Evolutionary conservation across 305 asterid species (phyloP), one percentile per base, ranked within the genome.

Genomic region (Rubia peregrina): DNA sequence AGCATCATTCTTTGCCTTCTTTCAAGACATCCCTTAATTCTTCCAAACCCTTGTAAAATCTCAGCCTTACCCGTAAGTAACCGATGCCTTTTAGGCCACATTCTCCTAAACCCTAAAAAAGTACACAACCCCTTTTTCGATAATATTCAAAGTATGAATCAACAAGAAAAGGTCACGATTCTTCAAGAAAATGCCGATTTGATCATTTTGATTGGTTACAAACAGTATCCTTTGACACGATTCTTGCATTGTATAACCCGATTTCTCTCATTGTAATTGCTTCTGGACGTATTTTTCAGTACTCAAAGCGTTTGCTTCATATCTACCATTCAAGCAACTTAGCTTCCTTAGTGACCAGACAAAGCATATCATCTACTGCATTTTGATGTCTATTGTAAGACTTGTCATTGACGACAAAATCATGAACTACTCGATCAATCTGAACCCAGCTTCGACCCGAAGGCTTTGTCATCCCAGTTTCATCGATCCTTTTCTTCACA

Each of bases 401-500:
- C 85, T 77, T 77, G 69, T 88, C 90, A 64, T 84, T 84, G 30
- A 82, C 84, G 71, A 87, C 49, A 74, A 87, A 88, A 51, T 84
- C 86, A 71, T 77, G 76, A 19, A 77, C 17, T 49, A 12, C 56
- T 49, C 86, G 90, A 21, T 83, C 84, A 38, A 85, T 76, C 78
- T 87, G 90, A 11, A 89, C 79, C 91, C 91, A 87, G 71, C 95
- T 89, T 77, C 80, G 81, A 65, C 96, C 96, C 2, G 89, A 88
- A 73, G 83, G 83, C 84, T 87, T 90, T 73, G 63, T 83, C 38
- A 73, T 69, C 68, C 83, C 82, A 22, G 67, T 69, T 60, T 80
- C 78, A 17, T 81, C 79, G 84, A 90, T 90, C 79, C 77, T 86
- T 66, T 73, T 71, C 72, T 94, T 77, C 33, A 84, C 82, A 46